Conservation (phyloP, 306 rosid genomes). For the Gillenia trifoliata region DNA sequence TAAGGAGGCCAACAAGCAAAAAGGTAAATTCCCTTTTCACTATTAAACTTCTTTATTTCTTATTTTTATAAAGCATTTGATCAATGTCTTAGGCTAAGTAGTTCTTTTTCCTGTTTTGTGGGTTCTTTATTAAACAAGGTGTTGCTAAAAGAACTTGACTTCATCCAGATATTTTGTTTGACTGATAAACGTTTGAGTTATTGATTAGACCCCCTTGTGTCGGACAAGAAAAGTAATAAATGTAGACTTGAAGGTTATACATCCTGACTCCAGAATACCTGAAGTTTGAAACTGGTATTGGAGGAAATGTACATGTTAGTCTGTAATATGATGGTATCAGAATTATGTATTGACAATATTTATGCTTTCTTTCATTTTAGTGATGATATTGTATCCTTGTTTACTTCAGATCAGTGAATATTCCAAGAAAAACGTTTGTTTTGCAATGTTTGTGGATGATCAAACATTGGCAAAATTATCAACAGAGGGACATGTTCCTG, state of each 20-base stretch:
- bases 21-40: constrained; percentile 41
- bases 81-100: neutral
- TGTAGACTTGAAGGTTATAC: no score
- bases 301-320: no score
- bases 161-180: neutral
- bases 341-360: no score
- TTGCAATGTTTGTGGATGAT: constrained; percentile 84
- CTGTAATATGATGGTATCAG: no score
- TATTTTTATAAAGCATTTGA: neutral
- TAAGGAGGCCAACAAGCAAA: constrained; percentile 83
- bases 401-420: constrained; percentile 79
- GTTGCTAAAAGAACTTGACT: neutral
- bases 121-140: neutral
- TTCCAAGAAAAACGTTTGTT: constrained; percentile 79
- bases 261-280: no score
- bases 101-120: neutral
- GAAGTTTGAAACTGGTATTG: no score
- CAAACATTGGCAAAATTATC: constrained; percentile 62
- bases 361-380: constrained; percentile 17
- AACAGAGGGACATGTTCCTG: constrained; percentile 69
- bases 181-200: neutral
- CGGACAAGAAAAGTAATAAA: neutral
- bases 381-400: constrained; percentile 11
- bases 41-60: neutral
- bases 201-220: neutral